Percentiles rank a stretch among this genome's conserved stretches.
These are phyloP conservation scores for Puya raimondii DNA, from an alignment of 176 grass and related monocot genomes.

Conservation along the genomic window DNA sequence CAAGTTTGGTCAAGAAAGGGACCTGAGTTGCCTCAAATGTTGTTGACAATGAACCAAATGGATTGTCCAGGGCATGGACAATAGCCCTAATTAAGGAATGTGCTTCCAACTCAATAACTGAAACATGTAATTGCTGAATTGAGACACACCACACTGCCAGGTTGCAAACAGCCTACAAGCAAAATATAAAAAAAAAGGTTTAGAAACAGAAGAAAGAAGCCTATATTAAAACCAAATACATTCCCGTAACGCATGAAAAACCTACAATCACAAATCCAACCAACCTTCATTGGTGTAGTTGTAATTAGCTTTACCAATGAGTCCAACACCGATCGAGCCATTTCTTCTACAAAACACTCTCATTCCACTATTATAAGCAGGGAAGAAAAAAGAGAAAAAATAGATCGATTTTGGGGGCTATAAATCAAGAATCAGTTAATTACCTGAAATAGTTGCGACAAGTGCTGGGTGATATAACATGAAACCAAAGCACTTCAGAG, in stretches of 20 bases:
- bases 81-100: slow-evolving; percentile 33
- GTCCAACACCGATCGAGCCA: slow-evolving; percentile 34
- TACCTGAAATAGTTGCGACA: slow-evolving; percentile 52
- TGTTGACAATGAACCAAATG: slow-evolving; percentile 67
- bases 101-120: slow-evolving; percentile 28
- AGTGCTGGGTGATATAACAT: slow-evolving; percentile 68
- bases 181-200: slow-evolving; percentile 18
- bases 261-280: background rate
- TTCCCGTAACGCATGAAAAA: slow-evolving; percentile 6
- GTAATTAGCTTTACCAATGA: slow-evolving; percentile 56
- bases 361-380: background rate
- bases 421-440: background rate
- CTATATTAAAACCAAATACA: slow-evolving; percentile 5
- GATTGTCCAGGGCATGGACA: slow-evolving; percentile 71
- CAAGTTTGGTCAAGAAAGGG: slow-evolving; percentile 6
- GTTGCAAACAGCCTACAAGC: slow-evolving; percentile 59
- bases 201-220: background rate
- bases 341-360: slow-evolving; percentile 33
- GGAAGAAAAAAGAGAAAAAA: background rate
- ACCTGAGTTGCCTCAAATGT: slow-evolving; percentile 88
- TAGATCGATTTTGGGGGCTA: background rate
- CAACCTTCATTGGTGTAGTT: slow-evolving; percentile 64
- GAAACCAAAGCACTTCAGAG: slow-evolving; percentile 82
- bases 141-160: slow-evolving; percentile 76
- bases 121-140: slow-evolving; percentile 51